Base-by-base conservation (phyloP, 768 basidiomycete genomes). In the Lactifluus volemus region DNA sequence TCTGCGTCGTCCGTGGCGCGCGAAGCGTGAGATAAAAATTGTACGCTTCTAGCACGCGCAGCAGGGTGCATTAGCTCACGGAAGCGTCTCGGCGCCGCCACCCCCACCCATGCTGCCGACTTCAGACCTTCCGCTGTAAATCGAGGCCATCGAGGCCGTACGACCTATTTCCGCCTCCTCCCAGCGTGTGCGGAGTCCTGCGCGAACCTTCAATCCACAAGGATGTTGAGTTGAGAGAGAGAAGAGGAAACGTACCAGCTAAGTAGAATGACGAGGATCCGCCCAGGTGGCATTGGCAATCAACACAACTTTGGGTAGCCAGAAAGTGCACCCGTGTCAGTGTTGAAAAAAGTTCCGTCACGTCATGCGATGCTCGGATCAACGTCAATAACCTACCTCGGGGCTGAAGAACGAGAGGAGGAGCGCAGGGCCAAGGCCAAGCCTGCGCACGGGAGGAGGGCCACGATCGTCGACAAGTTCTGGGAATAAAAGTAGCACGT, bases 401-500 rank as follows among this genome's bases (percentile, higher is more conserved):
- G 25, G 25, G n/a, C n/a, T 25, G 25, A 25, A 25, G 25, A 25
- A 25, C 2, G 25, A 25, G 25, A 25, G 73, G n/a, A 94, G 78
- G 30, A 93, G 72, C 1, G 88, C 85, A n/a, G n/a, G n/a, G n/a
- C n/a, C n/a, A 93, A 73, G 47, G 78, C 79, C 44, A 96, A 75
- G 8, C 84, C 91, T 34, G 90, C 89, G 61, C 92, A 82, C 29
- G 93, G 93, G 19, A 96, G 75, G 45, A 94, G 80, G 19, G 92
- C 78, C 9, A 83, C 80, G 45, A 95, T 83, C 0, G 88, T 90
- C 25, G 2, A 2, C 1, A 25, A 25, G 25, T 25, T 25, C 25
- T 25, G 2, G 25, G 25, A 2, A 25, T 25, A 25, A 25, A 25
- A 2, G 25, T 25, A 25, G 25, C 25, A 25, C 25, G 25, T 25